Evolutionary conservation across 2,329 filamentous ascomycete genomes (phyloP).

Genomic region (Ascochyta fabae): DNA sequence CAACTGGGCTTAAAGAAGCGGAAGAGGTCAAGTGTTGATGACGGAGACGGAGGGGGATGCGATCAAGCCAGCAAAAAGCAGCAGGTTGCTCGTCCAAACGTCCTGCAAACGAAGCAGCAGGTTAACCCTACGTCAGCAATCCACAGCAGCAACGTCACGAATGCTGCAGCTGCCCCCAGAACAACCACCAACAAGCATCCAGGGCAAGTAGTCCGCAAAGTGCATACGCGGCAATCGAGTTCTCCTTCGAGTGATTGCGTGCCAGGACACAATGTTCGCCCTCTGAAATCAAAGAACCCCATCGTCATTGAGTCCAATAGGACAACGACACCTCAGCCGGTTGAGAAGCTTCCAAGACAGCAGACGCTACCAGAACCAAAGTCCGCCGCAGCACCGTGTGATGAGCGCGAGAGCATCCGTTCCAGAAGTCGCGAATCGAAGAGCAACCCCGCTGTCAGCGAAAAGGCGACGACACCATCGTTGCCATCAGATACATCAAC

Average conservation of each 20-base stretch:
- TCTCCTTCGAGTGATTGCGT: neutral
- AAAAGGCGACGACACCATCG: neutral
- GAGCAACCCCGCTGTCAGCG: neutral
- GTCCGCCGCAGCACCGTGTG: too few relatives aligned
- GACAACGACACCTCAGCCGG: neutral
- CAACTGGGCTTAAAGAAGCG: neutral
- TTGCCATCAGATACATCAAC: neutral
- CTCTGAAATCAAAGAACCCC: neutral
- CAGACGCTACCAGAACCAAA: too few relatives aligned
- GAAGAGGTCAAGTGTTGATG: neutral
- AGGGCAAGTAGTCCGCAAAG: neutral
- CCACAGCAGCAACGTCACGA: neutral
- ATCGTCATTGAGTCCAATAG: too few relatives aligned
- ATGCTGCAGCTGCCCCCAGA: neutral
- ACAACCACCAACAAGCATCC: neutral
- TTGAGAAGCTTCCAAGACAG: neutral
- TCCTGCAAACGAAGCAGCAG: neutral
- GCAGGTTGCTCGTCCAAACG: neutral
- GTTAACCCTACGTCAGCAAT: too few relatives aligned
- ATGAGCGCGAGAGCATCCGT: neutral
- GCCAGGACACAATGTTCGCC: neutral
- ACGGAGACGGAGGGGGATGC: neutral
- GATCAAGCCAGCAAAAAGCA: neutral
- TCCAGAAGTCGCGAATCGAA: neutral
- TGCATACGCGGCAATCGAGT: neutral